Evolutionary conservation across 441 rosid species (phyloP).

Genomic region (Macaranga tanarius): DNA sequence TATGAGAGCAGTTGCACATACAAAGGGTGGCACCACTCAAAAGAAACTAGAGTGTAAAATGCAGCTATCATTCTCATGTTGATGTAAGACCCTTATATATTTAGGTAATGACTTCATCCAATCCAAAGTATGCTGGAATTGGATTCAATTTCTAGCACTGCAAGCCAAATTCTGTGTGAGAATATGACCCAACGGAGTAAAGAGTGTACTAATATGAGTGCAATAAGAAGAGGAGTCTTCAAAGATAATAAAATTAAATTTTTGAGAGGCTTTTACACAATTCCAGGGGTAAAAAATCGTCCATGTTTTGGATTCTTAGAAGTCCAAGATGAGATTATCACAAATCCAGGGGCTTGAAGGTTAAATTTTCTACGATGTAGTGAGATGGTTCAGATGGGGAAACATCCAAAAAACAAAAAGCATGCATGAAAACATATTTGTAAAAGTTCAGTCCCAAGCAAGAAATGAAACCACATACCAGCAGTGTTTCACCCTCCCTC

Average conservation of each 20-base stretch:
- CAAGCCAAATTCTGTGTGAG: neutral
- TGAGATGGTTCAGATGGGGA: neutral
- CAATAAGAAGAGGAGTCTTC: neutral
- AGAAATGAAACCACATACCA: slow-evolving; percentile 43
- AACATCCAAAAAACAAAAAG: neutral
- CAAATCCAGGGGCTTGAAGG: neutral
- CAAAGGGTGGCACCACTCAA: neutral
- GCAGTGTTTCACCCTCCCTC: slow-evolving; percentile 82
- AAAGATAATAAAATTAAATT: neutral
- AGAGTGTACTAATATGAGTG: neutral
- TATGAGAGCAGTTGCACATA: neutral
- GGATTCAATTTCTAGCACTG: neutral
- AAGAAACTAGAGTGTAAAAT: neutral
- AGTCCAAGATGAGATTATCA: neutral
- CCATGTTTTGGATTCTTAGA: neutral
- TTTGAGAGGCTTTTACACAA: neutral
- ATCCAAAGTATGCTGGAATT: neutral
- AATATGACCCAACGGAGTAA: neutral
- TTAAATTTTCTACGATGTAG: neutral
- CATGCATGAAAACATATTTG: neutral
- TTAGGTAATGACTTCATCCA: neutral
- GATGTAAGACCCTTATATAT: neutral
- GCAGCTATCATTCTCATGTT: neutral
- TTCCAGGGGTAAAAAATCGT: neutral
- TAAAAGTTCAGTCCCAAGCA: slow-evolving; percentile 11